Evolutionary conservation across 192 early-diverging fungal genomes (phyloP).

Genomic region (Coemansia sp.): DNA sequence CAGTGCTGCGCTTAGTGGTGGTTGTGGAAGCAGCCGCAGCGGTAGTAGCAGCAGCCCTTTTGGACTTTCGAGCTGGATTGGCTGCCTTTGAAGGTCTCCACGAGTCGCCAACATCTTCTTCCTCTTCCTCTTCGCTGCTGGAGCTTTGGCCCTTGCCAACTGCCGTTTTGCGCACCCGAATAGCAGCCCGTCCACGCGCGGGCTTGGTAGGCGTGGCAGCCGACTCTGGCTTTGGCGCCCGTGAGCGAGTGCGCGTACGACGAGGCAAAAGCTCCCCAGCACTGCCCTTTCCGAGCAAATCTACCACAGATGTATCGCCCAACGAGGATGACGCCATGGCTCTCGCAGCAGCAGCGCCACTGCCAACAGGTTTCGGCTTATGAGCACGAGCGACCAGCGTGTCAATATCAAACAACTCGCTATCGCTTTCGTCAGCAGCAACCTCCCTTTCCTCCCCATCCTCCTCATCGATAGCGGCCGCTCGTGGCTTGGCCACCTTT

Average conservation of each 20-base stretch:
- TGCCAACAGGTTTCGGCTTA: not conserved
- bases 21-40: not conserved
- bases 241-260: slow-evolving; percentile 2
- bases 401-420: slow-evolving; percentile 25
- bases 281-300: not conserved
- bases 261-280: slow-evolving; percentile 3
- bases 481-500: not conserved
- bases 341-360: not conserved
- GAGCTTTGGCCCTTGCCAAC: not conserved
- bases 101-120: slow-evolving; percentile 8
- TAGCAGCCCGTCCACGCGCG: not conserved
- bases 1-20: not conserved
- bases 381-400: not conserved
- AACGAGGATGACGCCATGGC: not conserved
- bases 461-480: not conserved
- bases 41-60: not conserved
- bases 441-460: not conserved
- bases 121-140: not conserved
- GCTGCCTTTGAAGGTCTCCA: slow-evolving; percentile 3
- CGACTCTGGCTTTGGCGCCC: not conserved
- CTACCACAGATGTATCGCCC: not conserved
- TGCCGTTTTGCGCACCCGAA: not conserved
- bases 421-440: not conserved
- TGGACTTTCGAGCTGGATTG: not conserved
- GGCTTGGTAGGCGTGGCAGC: not conserved